Conservation (phyloP, 345 rosid genomes). For the Citrus unshiu region DNA sequence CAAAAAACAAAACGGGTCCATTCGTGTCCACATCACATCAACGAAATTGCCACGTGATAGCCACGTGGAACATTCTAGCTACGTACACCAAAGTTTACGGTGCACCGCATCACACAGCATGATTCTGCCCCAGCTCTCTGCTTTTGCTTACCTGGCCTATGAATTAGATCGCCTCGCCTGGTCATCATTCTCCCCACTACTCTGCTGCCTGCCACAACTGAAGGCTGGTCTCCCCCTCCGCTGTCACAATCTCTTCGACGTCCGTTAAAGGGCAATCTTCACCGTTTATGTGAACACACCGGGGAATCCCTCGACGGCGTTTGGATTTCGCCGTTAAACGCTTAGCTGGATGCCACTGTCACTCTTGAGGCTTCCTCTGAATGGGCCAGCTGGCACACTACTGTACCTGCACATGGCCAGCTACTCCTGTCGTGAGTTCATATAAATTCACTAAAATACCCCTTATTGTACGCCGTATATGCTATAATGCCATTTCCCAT, state of each 20-base stretch:
- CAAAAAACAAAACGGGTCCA: neutral
- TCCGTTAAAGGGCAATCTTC: neutral
- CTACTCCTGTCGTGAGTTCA: conserved; percentile 11
- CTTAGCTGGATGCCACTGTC: conserved; percentile 39
- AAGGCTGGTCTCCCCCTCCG: neutral
- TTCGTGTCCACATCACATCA: neutral
- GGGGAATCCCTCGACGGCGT: conserved; percentile 6
- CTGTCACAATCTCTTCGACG: conserved; percentile 22
- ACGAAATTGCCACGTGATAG: neutral
- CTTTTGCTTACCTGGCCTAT: conserved; percentile 20
- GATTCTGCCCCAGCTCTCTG: neutral
- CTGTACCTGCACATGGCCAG: conserved; percentile 37
- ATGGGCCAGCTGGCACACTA: conserved; percentile 37
- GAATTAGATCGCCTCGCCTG: conserved; percentile 22
- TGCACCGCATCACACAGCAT: neutral
- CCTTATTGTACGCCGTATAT: neutral
- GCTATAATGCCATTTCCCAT: neutral
- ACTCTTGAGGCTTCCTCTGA: neutral
- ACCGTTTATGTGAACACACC: neutral
- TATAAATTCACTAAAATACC: neutral
- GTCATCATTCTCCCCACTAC: conserved; percentile 32
- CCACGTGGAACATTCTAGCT: neutral
- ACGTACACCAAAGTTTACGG: neutral
- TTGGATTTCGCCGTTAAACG: conserved; percentile 7
- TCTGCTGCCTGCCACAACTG: neutral